Conservation (phyloP, 768 basidiomycete species). For the Tulasnella sp. region DNA sequence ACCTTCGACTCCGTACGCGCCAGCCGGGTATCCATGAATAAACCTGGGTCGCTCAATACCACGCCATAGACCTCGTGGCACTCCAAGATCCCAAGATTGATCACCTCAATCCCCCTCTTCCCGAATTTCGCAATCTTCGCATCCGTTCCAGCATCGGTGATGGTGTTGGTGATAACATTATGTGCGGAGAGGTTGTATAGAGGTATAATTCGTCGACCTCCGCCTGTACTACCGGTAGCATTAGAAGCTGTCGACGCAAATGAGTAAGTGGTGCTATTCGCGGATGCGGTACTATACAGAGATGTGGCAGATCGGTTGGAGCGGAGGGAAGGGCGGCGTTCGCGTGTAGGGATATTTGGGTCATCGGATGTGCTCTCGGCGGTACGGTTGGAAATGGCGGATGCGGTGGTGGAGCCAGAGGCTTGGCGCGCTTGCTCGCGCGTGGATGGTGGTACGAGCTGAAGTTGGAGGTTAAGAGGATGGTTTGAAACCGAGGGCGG, state of each 20-base stretch:
- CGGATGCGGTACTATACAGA: constrained; percentile 37
- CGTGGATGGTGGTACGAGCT: constrained; percentile 63
- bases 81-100: constrained; percentile 68
- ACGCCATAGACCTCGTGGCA: constrained; percentile 62
- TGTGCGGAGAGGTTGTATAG: constrained; percentile 83
- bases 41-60: neutral
- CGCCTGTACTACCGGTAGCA: constrained; percentile 27
- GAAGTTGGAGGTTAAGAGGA: constrained; percentile 82
- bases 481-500: constrained; percentile 79
- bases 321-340: constrained; percentile 26
- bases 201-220: constrained; percentile 58
- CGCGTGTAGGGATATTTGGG: neutral
- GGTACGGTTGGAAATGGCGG: neutral
- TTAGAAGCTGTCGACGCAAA: constrained; percentile 36
- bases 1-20: too few relatives aligned
- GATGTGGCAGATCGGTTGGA: constrained; percentile 42
- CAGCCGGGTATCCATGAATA: neutral
- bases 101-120: constrained; percentile 62
- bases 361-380: neutral
- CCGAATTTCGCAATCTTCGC: constrained; percentile 72
- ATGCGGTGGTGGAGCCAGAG: neutral
- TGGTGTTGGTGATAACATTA: constrained; percentile 75
- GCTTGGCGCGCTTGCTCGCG: neutral
- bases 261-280: constrained; percentile 24
- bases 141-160: constrained; percentile 82